Evolutionary conservation across 441 rosid genomes (phyloP), one percentile per base, ranked within the genome.

Genomic region (Corymbia citriodora): DNA sequence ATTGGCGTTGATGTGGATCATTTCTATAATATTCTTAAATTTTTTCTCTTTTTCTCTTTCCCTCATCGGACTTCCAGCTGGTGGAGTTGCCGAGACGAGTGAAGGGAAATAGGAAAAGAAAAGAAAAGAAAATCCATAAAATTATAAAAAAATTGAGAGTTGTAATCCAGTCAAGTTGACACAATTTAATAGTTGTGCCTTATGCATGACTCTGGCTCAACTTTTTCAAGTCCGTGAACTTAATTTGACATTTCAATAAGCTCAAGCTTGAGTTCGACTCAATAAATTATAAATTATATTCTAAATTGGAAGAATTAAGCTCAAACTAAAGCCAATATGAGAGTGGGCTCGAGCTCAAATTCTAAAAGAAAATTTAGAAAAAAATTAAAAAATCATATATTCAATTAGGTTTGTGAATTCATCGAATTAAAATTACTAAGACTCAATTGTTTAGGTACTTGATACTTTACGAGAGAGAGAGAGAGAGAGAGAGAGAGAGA

Each of bases 1-100:
- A 29, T 29, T 6, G 18, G 3, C 5, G 29, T 0, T 14, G 29
- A 7, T 0, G 1, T 63, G 4, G 31, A 63, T 0, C 1, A 63
- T 13, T 63, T 63, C 29, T 7, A 6, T 4, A 3, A 63, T 27
- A 27, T 61, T 61, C 16, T 12, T 14, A 61, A 59, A 1, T 25
- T 59, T 6, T 61, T 12, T 6, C 13, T 63, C 13, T 21, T 25
- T 59, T 59, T 59, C 1, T 59, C 14, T 29, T 63, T 29, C 33
- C 17, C 65, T 29, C 72, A 63, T 29, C 2, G 15, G 10, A 63
- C 33, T 63, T 63, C 8, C 15, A 9, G 2, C 2, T 14, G 10
- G n/a, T 14, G 17, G 33, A 14, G 36, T 59, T 25, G 65, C 65
- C 65, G 10, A 3, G 7, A 59, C 65, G 10, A 59, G 33, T 0